Evolutionary conservation across 73 alveolate genomes (phyloP), one percentile per base, ranked within the genome.

Genomic region (Paramecium bursaria): DNA sequence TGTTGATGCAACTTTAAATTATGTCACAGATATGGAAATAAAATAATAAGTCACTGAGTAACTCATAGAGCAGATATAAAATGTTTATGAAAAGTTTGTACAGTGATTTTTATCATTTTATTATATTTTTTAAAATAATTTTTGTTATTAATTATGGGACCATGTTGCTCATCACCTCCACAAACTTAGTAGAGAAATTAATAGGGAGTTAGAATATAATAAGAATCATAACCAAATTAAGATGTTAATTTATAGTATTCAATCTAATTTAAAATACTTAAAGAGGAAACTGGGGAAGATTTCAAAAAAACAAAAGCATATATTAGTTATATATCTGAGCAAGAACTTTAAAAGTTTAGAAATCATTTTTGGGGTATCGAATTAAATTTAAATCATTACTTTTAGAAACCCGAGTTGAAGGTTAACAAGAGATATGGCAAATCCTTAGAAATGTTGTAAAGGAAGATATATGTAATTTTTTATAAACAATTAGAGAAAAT

Each of bases 361-460:
- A 39, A 67, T 42, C 22, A 2, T 15, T 67, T 67, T 67, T 67
- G 82, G 82, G 76, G 76, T 57, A 57, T n/a, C n/a, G 33, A 50
- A 23, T 27, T 23, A 23, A 6, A 57, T 10, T 10, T 26, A 27
- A 17, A 57, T 57, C 27, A 27, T 57, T 57, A 50, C 27, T 57
- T 57, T 57, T 30, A 57, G 82, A 67, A 27, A 67, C 82, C 35
- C 33, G 82, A 67, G 60, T 67, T 1, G 82, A 67, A 15, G 82
- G 82, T 14, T 21, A 29, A 42, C 39, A 67, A 27, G 82, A 67
- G 55, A 67, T 67, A 30, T 67, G 82, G 82, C n/a, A 15, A 42
- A 27, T 42, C 13, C 44, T 67, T 6, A 67, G 82, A 4, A 30
- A 25, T 0, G 35, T 67, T 10, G 44, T 67, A 39, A 19, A 39